phyloP scores from a whole-genome alignment of 805 yeast species.

The Zygotorulaspora danielsina region DNA sequence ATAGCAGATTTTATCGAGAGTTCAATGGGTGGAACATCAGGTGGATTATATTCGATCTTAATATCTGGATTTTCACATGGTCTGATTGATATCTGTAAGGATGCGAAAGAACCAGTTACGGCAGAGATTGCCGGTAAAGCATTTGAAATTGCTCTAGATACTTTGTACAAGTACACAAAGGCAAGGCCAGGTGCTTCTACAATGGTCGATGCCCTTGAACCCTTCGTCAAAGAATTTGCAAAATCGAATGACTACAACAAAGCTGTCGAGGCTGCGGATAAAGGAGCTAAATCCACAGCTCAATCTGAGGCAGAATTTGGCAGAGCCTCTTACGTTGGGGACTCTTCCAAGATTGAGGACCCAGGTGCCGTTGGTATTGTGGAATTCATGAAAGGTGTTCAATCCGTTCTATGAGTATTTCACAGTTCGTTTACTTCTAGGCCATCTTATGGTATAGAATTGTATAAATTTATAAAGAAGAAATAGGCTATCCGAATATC shows the following conservation, averaged over 20 bases:
- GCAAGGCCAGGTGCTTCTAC: constrained; percentile 90
- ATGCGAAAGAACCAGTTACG: constrained; percentile 31
- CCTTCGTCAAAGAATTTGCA: constrained; percentile 66
- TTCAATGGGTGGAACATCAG: constrained; percentile 97
- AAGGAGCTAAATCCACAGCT: constrained; percentile 75
- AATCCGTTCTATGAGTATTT: constrained; percentile 17
- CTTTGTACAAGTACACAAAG: constrained; percentile 78
- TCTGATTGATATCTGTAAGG: constrained; percentile 32
- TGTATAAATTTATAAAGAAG: too few relatives aligned
- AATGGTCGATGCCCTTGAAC: constrained; percentile 81
- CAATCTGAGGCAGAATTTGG: constrained; percentile 82
- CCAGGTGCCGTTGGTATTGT: constrained; percentile 93
- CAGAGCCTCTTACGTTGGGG: constrained; percentile 88
- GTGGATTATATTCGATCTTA: constrained; percentile 85
- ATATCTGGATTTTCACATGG: constrained; percentile 69
- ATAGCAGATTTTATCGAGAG: constrained; percentile 81
- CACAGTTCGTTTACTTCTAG: too few relatives aligned
- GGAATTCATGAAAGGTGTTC: constrained; percentile 43
- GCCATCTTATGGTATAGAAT: too few relatives aligned
- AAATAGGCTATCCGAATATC: too few relatives aligned
- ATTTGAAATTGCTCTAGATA: constrained; percentile 55
- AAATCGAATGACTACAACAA: constrained; percentile 47
- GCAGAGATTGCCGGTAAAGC: constrained; percentile 44
- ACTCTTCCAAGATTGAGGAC: constrained; percentile 68
- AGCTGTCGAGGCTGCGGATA: constrained; percentile 66